Conservation (phyloP, 495 filamentous ascomycete genomes). For the Bombardia bombarda region DNA sequence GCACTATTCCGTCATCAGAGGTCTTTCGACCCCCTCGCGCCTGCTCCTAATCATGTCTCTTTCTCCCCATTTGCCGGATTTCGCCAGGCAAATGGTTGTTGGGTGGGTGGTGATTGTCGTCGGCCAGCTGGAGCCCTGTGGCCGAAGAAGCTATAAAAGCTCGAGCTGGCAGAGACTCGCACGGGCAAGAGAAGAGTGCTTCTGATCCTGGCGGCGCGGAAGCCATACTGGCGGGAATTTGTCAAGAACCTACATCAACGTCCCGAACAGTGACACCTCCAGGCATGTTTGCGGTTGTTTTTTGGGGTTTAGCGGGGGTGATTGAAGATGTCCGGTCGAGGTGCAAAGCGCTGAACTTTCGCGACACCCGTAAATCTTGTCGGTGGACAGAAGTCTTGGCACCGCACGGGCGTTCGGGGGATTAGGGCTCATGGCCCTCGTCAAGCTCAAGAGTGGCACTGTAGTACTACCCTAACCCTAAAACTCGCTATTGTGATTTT, state of each 20-base stretch:
- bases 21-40: constrained; percentile 52
- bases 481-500: background rate
- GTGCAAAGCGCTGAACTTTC: background rate
- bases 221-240: constrained; percentile 17
- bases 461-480: background rate
- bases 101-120: constrained; percentile 20
- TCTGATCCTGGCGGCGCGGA: constrained; percentile 1
- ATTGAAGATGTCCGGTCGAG: background rate
- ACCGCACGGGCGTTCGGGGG: background rate
- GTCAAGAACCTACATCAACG: constrained; percentile 70
- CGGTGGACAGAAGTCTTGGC: background rate
- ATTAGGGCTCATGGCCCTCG: background rate
- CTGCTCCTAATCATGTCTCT: constrained; percentile 33
- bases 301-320: constrained; percentile 6
- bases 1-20: constrained; percentile 54
- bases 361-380: background rate
- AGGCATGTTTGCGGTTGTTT: constrained; percentile 71
- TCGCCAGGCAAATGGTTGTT: too few relatives aligned
- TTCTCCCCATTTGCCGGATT: constrained; percentile 21
- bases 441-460: background rate
- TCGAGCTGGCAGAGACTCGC: constrained; percentile 16
- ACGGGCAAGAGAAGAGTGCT: background rate
- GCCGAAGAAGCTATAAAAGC: constrained; percentile 22
- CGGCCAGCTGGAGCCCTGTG: constrained; percentile 15
- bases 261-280: constrained; percentile 78